A percentile compares a stretch with the other conserved stretches of the same genome.
Conservation (phyloP, 1,284 basidiomycete species). For the Cryptococcus sp. region DNA sequence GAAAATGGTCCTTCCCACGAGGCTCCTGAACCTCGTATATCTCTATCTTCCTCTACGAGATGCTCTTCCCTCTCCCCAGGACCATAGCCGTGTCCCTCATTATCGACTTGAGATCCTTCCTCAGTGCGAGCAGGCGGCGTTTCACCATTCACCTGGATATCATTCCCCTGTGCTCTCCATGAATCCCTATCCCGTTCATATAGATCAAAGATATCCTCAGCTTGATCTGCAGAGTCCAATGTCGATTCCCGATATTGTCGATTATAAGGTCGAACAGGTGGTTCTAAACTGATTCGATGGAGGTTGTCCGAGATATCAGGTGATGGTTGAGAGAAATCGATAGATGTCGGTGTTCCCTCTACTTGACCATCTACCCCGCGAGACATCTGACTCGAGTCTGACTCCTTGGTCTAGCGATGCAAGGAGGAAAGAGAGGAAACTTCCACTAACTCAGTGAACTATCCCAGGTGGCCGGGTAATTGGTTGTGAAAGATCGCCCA, state of each 20-base stretch:
- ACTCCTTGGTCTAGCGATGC: too few relatives aligned
- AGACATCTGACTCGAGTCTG: too few relatives aligned
- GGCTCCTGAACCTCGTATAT: not conserved
- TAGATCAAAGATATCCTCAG: conserved; percentile 27
- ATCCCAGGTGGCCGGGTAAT: too few relatives aligned
- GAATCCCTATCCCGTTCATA: conserved; percentile 17
- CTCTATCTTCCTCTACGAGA: not conserved
- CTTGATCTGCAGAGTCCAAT: conserved; percentile 17
- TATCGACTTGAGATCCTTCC: not conserved
- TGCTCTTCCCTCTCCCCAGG: not conserved
- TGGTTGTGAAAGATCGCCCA: too few relatives aligned
- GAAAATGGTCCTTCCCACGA: conserved; percentile 13
- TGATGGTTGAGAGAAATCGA: too few relatives aligned
- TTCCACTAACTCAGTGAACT: too few relatives aligned
- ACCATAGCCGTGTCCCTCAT: not conserved
- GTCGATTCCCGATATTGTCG: conserved; percentile 8
- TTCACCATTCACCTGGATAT: not conserved
- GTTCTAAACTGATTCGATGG: not conserved
- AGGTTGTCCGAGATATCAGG: too few relatives aligned
- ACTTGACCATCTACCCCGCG: too few relatives aligned
- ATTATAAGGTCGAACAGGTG: not conserved
- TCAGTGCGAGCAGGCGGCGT: not conserved
- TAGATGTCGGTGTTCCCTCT: too few relatives aligned
- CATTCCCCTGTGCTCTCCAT: not conserved
- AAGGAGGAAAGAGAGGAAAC: too few relatives aligned